Percentiles rank a stretch among this genome's conserved stretches.
phyloP scores from a whole-genome alignment of 2,329 filamentous ascomycete species.

The Aspergillus sp. region DNA sequence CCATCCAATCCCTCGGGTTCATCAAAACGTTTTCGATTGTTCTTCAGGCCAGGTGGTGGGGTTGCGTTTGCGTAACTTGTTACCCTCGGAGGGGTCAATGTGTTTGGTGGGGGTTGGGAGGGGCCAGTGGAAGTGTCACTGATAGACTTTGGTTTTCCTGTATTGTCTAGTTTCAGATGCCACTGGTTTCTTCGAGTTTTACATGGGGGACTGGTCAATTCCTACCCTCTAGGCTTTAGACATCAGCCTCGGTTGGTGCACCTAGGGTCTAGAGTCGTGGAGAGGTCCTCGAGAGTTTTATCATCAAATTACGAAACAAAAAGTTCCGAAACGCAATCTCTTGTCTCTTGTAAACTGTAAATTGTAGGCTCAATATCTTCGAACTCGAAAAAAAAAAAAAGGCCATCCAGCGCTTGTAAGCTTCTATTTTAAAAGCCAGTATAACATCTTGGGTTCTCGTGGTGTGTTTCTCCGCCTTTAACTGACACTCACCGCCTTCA shows the following conservation, averaged over 20 bases:
- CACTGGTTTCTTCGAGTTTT: slow-evolving; percentile 20
- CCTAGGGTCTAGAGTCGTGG: slow-evolving; percentile 29
- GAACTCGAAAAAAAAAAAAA: too few relatives aligned
- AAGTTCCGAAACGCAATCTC: slow-evolving; percentile 16
- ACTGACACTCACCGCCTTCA: slow-evolving; percentile 27
- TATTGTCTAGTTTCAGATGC: slow-evolving; percentile 18
- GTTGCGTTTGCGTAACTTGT: slow-evolving; percentile 14
- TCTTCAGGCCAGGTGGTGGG: slow-evolving; percentile 23
- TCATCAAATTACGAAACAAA: slow-evolving; percentile 30
- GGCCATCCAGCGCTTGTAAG: too few relatives aligned
- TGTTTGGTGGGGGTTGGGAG: slow-evolving; percentile 38
- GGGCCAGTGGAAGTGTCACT: slow-evolving; percentile 18
- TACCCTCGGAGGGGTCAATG: slow-evolving; percentile 27
- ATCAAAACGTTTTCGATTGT: slow-evolving; percentile 29
- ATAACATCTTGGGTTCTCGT: not conserved
- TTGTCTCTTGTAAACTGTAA: not conserved
- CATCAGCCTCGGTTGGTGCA: slow-evolving; percentile 17
- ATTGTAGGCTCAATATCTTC: not conserved
- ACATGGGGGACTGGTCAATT: slow-evolving; percentile 39
- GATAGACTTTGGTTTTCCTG: slow-evolving; percentile 12
- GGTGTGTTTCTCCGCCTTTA: slow-evolving; percentile 20
- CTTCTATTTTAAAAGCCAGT: not conserved
- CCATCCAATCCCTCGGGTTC: slow-evolving; percentile 30
- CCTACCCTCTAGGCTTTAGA: slow-evolving; percentile 18
- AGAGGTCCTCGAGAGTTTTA: slow-evolving; percentile 37